Base-by-base conservation (phyloP, 2,329 filamentous ascomycete species). In the Macroventuria anomochaeta region DNA sequence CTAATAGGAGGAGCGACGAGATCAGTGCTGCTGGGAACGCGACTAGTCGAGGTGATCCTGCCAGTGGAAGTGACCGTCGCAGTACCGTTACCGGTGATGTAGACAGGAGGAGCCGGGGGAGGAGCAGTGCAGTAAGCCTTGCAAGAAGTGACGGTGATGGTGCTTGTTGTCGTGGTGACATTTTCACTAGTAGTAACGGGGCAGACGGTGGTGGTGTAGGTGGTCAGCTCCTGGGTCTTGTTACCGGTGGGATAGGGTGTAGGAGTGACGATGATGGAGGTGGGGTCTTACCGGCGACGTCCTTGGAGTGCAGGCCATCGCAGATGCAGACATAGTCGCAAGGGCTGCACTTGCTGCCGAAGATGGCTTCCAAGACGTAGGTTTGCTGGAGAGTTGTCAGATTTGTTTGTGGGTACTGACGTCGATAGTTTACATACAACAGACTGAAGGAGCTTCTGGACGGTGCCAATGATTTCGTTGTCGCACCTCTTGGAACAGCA, bases 331-430 rank as follows among this genome's bases (percentile, higher is more conserved):
- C 37, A 12, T 48, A 38, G 44, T 53, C 46, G 28, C 47, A 44
- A 18, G 32, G 39, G 31, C 39, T 44, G 48, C 33, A 25, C 38
- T 54, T 53, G 49, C 46, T 44, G 41, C 53, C 53, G 41, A 39
- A 47, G 33, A 48, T 54, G 46, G 39, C 46, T 17, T 51, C 29
- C 40, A 66, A 64, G 33, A 50, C 46, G 18, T 53, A 41, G 34
- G 43, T 48, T 23, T 53, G 51, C 34, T 37, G 20, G 5, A 39
- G 53, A n/a, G 54, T 53, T 55, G 28, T 41, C 12, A 7, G n/a
- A 12, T 10, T 38, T 21, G 7, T 31, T 44, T 29, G n/a, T n/a
- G n/a, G n/a, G n/a, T n/a, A n/a, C n/a, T n/a, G n/a, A n/a, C n/a
- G n/a, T n/a, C n/a, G 44, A 25, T 48, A 12, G 8, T 7, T 17